phyloP scores from a whole-genome alignment of 129 eudicot species.

The Cynara cardunculus region DNA sequence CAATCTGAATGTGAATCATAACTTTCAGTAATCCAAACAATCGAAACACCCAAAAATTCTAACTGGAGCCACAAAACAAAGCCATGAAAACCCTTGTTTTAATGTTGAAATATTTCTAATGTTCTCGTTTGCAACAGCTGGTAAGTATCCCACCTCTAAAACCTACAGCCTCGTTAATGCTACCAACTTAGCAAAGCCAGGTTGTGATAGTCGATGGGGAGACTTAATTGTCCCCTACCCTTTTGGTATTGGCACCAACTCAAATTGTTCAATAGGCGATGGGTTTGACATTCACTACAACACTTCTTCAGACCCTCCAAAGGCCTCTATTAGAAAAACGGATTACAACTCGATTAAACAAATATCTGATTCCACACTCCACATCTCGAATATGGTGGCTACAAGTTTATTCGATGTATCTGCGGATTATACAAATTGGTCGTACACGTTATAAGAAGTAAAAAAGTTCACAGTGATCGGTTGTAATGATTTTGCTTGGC shows the following conservation, averaged over 20 bases:
- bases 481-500: slow-evolving; percentile 26
- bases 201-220: background rate
- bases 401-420: background rate
- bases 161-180: slow-evolving; percentile 4
- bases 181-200: slow-evolving; percentile 18
- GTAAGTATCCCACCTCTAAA: background rate
- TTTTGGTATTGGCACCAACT: slow-evolving; percentile 23
- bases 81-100: slow-evolving; percentile 9
- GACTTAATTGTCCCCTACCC: slow-evolving; percentile 38
- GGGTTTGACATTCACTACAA: slow-evolving; percentile 32
- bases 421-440: background rate
- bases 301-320: slow-evolving; percentile 18
- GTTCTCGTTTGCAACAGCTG: background rate
- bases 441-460: slow-evolving; percentile 20
- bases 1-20: too few species aligned
- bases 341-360: background rate
- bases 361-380: slow-evolving; percentile 16
- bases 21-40: too few species aligned
- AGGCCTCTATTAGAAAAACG: background rate
- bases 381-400: slow-evolving; percentile 4
- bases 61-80: background rate
- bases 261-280: slow-evolving; percentile 17
- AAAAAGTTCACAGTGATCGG: slow-evolving; percentile 33
- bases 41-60: too few species aligned
- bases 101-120: background rate